phyloP scores from a whole-genome alignment of 768 basidiomycete genomes.

The Cystobasidium ongulense region DNA sequence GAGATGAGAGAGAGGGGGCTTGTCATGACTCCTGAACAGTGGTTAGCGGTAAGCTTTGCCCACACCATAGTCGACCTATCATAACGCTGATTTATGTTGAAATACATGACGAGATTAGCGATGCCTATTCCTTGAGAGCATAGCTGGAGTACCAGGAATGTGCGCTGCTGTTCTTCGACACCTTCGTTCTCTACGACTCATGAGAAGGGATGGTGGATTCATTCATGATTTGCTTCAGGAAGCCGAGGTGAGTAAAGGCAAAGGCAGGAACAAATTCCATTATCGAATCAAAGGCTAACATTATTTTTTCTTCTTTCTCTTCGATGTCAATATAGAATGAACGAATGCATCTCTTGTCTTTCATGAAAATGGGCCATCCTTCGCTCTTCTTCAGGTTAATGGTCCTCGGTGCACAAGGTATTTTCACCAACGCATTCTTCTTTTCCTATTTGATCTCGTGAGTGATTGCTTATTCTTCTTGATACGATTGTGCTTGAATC shows the following conservation, averaged over 20 bases:
- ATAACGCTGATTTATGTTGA: neutral
- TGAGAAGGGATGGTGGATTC: slow-evolving; percentile 66
- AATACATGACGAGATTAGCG: slow-evolving; percentile 43
- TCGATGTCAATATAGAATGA: slow-evolving; percentile 91
- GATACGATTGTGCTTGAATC: neutral
- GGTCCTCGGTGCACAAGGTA: slow-evolving; percentile 81
- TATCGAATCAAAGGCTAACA: neutral
- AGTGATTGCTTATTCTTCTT: neutral
- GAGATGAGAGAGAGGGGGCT: slow-evolving; percentile 69
- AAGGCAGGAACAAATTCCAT: no score
- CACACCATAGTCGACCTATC: slow-evolving; percentile 34
- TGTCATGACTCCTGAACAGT: slow-evolving; percentile 63
- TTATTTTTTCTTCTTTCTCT: neutral
- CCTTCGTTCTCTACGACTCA: slow-evolving; percentile 73
- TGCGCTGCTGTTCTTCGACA: slow-evolving; percentile 58
- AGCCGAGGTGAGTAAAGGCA: slow-evolving; percentile 13
- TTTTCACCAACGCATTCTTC: slow-evolving; percentile 54
- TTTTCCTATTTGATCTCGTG: slow-evolving; percentile 55
- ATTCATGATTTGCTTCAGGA: slow-evolving; percentile 53
- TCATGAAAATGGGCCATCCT: slow-evolving; percentile 83
- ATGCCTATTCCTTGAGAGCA: slow-evolving; percentile 67
- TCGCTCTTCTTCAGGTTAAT: slow-evolving; percentile 69
- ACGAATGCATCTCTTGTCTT: slow-evolving; percentile 72
- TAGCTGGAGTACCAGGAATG: slow-evolving; percentile 64
- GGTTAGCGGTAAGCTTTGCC: slow-evolving; percentile 57